These are phyloP conservation scores for Phytophthora colocasiae DNA, from an alignment of 352 stramenopile species.

Conservation along the genomic window DNA sequence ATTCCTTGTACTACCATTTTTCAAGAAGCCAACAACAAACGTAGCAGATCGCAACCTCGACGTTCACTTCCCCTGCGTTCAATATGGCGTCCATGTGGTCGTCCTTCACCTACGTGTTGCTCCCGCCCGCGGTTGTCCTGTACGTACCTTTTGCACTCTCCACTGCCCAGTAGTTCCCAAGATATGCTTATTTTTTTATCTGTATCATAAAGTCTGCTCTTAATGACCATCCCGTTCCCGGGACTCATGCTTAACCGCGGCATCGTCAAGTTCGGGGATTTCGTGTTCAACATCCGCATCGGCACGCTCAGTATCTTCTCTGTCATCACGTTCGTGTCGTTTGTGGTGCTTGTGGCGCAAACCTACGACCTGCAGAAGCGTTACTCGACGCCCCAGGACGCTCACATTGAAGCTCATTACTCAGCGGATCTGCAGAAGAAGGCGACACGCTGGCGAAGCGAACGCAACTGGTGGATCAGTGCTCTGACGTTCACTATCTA, in stretches of 20 bases:
- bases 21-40: constrained; percentile 11
- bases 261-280: constrained; percentile 77
- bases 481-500: constrained; percentile 88
- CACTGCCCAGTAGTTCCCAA: background rate
- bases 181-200: constrained; percentile 13
- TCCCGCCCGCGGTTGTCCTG: constrained; percentile 81
- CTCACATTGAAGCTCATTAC: constrained; percentile 63
- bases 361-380: constrained; percentile 86
- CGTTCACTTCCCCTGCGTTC: background rate
- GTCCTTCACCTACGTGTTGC: constrained; percentile 79
- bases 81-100: constrained; percentile 76
- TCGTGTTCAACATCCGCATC: constrained; percentile 80
- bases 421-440: constrained; percentile 84
- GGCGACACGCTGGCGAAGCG: constrained; percentile 73
- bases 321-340: constrained; percentile 78
- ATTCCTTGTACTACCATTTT: constrained; percentile 18
- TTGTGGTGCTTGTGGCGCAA: constrained; percentile 71
- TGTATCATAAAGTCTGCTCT: constrained; percentile 53
- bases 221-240: constrained; percentile 84
- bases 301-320: constrained; percentile 77
- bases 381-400: constrained; percentile 44
- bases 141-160: constrained; percentile 35
- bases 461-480: constrained; percentile 90
- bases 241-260: constrained; percentile 61
- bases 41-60: background rate